Evolutionary conservation across 1,284 basidiomycete species (phyloP).

Genomic region (Ceratorhiza oryzae-sativae): DNA sequence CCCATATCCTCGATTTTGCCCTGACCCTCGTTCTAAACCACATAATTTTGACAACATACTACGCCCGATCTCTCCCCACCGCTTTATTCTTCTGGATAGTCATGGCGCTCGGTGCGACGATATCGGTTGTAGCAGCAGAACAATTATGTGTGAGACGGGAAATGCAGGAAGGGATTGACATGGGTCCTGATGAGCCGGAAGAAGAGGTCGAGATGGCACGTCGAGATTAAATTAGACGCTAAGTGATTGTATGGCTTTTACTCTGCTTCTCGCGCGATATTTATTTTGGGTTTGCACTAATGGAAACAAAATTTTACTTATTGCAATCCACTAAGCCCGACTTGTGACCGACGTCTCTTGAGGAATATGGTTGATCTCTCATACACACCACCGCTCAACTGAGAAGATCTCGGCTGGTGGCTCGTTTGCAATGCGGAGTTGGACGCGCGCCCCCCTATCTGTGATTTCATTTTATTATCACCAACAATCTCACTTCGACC

Average conservation of each 20-base stretch:
- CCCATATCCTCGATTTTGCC: conserved; percentile 93
- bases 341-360: neutral
- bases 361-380: neutral
- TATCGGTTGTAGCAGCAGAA: conserved; percentile 85
- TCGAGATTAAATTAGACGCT: conserved; percentile 25
- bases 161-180: conserved; percentile 84
- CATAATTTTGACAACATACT: conserved; percentile 90
- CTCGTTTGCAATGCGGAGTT: neutral
- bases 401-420: neutral
- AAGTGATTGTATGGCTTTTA: neutral
- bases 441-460: neutral
- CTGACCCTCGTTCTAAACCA: conserved; percentile 91
- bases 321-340: neutral
- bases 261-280: neutral
- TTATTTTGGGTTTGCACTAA: conserved; percentile 10
- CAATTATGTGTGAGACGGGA: conserved; percentile 92
- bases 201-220: conserved; percentile 34
- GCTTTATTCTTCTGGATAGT: conserved; percentile 90
- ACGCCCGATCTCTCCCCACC: conserved; percentile 84
- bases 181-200: conserved; percentile 56
- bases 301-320: neutral
- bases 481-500: neutral
- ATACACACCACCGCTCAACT: neutral
- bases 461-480: neutral
- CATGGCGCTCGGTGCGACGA: conserved; percentile 70